Conservation (phyloP, 202 grass and related monocot species). For the Sporobolus alterniflorus region DNA sequence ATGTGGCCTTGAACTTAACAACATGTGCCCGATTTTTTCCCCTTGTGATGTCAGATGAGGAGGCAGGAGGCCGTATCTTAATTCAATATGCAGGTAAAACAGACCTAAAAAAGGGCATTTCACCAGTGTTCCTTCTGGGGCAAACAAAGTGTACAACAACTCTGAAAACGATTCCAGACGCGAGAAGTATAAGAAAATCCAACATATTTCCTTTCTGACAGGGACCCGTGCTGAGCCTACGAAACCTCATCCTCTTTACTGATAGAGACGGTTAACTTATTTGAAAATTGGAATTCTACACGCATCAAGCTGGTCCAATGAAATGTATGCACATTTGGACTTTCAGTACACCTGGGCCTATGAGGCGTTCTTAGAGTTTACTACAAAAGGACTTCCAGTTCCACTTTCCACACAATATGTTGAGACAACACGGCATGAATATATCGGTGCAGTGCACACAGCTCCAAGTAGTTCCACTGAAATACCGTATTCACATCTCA, state of each 20-base stretch:
- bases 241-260: background rate
- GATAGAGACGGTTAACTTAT: slow-evolving; percentile 5
- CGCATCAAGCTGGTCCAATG: slow-evolving; percentile 5
- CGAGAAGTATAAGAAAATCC: background rate
- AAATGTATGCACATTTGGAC: slow-evolving; percentile 6
- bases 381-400: background rate
- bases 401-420: background rate
- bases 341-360: background rate
- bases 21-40: background rate
- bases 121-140: background rate
- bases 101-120: background rate
- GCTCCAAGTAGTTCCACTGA: no score
- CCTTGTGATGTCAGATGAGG: background rate
- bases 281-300: background rate
- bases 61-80: background rate
- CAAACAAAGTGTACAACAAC: background rate
- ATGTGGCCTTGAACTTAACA: background rate
- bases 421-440: background rate
- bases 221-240: slow-evolving; percentile 4
- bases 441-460: no score
- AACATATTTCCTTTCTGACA: slow-evolving; percentile 6
- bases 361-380: background rate
- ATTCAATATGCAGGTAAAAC: background rate
- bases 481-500: no score
- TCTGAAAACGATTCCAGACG: slow-evolving; percentile 28